phyloP scores from a whole-genome alignment of 2,329 filamentous ascomycete genomes.

The Ilyonectria sp. region DNA sequence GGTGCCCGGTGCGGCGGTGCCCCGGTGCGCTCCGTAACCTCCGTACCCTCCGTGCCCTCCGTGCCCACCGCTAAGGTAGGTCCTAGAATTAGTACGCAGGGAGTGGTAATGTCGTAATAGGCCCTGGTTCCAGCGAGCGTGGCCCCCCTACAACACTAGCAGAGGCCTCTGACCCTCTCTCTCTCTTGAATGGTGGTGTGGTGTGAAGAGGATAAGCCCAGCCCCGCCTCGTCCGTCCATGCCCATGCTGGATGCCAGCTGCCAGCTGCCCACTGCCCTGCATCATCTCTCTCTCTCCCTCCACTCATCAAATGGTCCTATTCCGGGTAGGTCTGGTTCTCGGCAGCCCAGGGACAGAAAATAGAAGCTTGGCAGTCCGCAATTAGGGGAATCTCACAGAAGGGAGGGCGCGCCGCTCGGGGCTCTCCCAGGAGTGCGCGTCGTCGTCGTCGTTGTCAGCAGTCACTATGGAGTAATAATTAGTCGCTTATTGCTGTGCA shows the following conservation, averaged over 20 bases:
- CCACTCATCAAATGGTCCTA: not conserved
- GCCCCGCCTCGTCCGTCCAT: not conserved
- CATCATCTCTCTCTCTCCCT: not conserved
- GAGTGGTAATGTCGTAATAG: not conserved
- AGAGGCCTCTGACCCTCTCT: not conserved
- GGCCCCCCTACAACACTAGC: not conserved
- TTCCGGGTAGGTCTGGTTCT: not conserved
- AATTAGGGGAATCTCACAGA: not conserved
- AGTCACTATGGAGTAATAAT: not conserved
- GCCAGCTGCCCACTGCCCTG: not conserved
- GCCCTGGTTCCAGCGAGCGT: not conserved
- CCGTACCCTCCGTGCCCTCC: not conserved
- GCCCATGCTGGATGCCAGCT: not conserved
- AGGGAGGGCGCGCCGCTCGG: constrained; percentile 1
- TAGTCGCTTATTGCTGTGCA: not conserved
- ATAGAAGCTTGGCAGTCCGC: not conserved
- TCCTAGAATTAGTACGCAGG: not conserved
- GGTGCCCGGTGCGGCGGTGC: not conserved
- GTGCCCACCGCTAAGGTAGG: constrained; percentile 5
- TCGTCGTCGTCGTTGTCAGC: not conserved
- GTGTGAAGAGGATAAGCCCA: not conserved
- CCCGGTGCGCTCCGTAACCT: not conserved
- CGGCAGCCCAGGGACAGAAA: not conserved
- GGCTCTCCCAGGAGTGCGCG: constrained; percentile 1
- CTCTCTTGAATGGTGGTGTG: not conserved